These are phyloP conservation scores for Penicillium sp. DNA, from an alignment of 2,329 filamentous ascomycete species.

Conservation along the genomic window DNA sequence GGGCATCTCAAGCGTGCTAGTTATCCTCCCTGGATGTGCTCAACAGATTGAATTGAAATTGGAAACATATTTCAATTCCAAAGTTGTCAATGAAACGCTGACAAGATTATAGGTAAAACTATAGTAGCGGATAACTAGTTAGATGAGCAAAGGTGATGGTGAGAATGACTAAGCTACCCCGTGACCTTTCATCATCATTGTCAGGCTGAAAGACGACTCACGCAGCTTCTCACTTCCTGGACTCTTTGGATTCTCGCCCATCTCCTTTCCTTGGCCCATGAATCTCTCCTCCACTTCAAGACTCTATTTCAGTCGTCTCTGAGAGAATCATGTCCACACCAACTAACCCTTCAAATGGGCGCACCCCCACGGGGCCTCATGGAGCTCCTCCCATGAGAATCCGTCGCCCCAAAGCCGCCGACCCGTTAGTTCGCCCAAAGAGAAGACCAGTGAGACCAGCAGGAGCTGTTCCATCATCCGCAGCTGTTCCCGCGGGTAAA, in stretches of 20 bases:
- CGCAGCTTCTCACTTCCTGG: neutral
- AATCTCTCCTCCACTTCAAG: neutral
- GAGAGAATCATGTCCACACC: slow-evolving; percentile 36
- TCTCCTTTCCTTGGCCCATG: neutral
- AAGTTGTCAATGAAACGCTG: neutral
- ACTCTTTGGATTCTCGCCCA: neutral
- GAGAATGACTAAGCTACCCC: neutral
- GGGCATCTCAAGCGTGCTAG: neutral
- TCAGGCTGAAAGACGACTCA: neutral
- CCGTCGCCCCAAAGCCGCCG: slow-evolving; percentile 54
- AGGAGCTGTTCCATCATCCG: slow-evolving; percentile 20
- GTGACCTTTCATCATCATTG: slow-evolving; percentile 2
- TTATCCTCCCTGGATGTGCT: too few species aligned
- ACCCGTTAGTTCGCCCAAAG: slow-evolving; percentile 67
- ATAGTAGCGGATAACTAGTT: too few species aligned
- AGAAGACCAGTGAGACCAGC: slow-evolving; percentile 40
- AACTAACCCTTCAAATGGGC: slow-evolving; percentile 48
- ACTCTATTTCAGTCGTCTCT: neutral
- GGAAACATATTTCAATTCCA: too few species aligned
- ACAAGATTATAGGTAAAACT: too few species aligned
- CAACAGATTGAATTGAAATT: too few species aligned
- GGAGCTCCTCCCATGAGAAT: slow-evolving; percentile 46
- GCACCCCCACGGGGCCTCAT: slow-evolving; percentile 49
- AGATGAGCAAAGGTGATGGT: too few species aligned
- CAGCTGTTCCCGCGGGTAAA: slow-evolving; percentile 22